Percentiles rank a stretch among this genome's conserved stretches.
Conservation (phyloP, 441 rosid genomes). For the Populus hybrid region DNA sequence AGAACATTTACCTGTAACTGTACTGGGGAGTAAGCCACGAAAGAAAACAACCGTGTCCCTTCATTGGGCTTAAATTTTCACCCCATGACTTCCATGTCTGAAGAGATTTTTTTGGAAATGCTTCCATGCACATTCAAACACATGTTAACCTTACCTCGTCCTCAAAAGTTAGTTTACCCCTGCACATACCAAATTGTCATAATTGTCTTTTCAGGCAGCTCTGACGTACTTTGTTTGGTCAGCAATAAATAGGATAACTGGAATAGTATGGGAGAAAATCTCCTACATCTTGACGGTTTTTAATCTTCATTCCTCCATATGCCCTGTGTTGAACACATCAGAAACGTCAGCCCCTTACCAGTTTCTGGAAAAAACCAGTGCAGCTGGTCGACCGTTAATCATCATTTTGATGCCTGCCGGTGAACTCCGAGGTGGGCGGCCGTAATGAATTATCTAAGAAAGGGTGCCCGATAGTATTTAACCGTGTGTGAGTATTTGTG, state of each 20-base stretch:
- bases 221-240: not conserved
- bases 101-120: conserved; percentile 60
- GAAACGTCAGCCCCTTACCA: conserved; percentile 75
- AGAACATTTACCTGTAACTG: conserved; percentile 70
- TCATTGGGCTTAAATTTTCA: conserved; percentile 42
- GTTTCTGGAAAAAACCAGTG: conserved; percentile 58
- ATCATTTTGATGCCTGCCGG: not conserved
- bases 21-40: conserved; percentile 75
- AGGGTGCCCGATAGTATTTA: conserved; percentile 79
- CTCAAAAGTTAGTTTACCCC: conserved; percentile 73
- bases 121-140: conserved; percentile 70
- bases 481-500: too few relatives aligned
- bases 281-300: conserved; percentile 59
- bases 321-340: conserved; percentile 77
- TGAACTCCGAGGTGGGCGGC: conserved; percentile 18
- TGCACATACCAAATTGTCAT: conserved; percentile 21
- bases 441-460: conserved; percentile 51
- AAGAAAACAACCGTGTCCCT: conserved; percentile 59
- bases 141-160: conserved; percentile 58
- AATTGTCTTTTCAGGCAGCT: too few relatives aligned
- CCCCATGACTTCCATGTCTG: conserved; percentile 74
- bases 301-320: conserved; percentile 83
- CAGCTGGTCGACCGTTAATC: conserved; percentile 48
- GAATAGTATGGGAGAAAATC: too few relatives aligned
- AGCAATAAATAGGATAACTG: too few relatives aligned